Conservation (phyloP, 768 basidiomycete genomes). For the Phylloporus sp. region DNA sequence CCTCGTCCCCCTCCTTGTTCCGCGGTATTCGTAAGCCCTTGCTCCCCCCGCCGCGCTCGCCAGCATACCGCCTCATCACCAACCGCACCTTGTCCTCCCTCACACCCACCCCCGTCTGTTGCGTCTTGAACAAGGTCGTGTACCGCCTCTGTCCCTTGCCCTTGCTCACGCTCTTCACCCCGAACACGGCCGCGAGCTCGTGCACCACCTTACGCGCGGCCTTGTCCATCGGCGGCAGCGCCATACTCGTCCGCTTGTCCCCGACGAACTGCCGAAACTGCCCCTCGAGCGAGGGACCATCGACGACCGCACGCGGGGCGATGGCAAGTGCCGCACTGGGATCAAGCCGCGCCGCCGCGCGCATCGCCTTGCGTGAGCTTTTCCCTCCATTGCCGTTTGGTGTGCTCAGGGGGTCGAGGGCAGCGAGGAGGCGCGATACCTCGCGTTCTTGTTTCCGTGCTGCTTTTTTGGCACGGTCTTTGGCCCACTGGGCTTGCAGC, state of each 20-base stretch:
- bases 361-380: slow-evolving; percentile 67
- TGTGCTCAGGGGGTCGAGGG: slow-evolving; percentile 58
- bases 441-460: slow-evolving; percentile 63
- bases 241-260: slow-evolving; percentile 52
- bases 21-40: slow-evolving; percentile 35
- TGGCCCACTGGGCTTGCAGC: slow-evolving; percentile 69
- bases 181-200: slow-evolving; percentile 74
- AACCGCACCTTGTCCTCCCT: slow-evolving; percentile 59
- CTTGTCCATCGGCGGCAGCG: slow-evolving; percentile 78
- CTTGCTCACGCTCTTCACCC: slow-evolving; percentile 72
- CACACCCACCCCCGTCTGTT: slow-evolving; percentile 47
- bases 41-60: slow-evolving; percentile 11
- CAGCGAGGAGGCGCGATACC: slow-evolving; percentile 49
- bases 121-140: slow-evolving; percentile 72
- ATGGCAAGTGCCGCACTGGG: slow-evolving; percentile 31
- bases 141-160: slow-evolving; percentile 69
- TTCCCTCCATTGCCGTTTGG: slow-evolving; percentile 68
- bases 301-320: slow-evolving; percentile 48
- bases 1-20: slow-evolving; percentile 81
- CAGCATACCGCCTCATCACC: slow-evolving; percentile 35
- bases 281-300: slow-evolving; percentile 62
- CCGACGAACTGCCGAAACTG: slow-evolving; percentile 69
- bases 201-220: slow-evolving; percentile 70
- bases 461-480: slow-evolving; percentile 82
- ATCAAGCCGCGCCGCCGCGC: slow-evolving; percentile 50